Base-by-base conservation (phyloP, 2,329 filamentous ascomycete genomes). In the Aspergillus brasiliensis region DNA sequence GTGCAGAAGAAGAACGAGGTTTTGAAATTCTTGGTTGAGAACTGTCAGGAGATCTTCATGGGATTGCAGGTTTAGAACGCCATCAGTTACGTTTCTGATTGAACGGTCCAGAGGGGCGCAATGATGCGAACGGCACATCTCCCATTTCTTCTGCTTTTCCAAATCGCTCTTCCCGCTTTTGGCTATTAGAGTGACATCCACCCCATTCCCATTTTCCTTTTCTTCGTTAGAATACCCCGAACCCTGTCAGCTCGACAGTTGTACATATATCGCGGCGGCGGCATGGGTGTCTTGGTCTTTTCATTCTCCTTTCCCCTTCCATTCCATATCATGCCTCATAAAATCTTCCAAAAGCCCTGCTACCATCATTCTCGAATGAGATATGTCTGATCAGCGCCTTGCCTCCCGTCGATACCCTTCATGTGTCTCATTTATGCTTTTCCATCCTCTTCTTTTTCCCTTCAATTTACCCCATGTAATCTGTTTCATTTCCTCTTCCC, bases 1-100 rank as follows among this genome's bases (percentile, higher is more conserved):
- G 96, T 97, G 83, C 91, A 95, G 73, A 86, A 89, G 68, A 97
- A 98, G 84, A 96, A 97, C 69, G 84, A 90, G 65, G 92, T 92
- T 5, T 89, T 98, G 66, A 93, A 97, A 78, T 96, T 95, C 70
- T 83, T 99, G 72, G 90, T 98, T 65, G 94, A 98, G 75, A 90
- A 97, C 75, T 92, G 90, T 73, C 86, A 91, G 70, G 86, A 84
- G 67, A 90, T 97, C 62, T 98, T 97, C 74, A 75, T 77, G 73
- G 74, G 73, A 46, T 73, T 77, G 68, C 70, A 76, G 61, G 65
- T 62, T 44, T 73, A 62, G 56, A 48, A 38, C 21, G 25, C 23
- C n/a, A 34, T 34, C 31, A n/a, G n/a, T 28, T 27, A 19, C 44
- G 28, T 46, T 34, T 15, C 6, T 34, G 31, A 34, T 34, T 34